Evolutionary conservation across 129 eudicot species (phyloP).

Genomic region (Chrysanthemum lavandulifolium): DNA sequence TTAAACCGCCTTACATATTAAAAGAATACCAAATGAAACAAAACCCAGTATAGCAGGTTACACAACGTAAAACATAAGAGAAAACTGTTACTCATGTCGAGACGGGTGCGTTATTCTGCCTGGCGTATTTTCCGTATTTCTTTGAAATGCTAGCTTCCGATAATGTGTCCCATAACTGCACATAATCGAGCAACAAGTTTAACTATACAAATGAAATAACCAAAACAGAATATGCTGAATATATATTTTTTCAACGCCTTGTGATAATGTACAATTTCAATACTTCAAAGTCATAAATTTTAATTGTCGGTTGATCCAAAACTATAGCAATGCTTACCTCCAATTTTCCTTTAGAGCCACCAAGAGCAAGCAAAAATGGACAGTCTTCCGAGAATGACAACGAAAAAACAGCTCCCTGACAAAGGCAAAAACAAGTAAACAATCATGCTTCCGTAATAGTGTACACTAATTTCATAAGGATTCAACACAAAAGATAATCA

Average conservation of each 20-base stretch:
- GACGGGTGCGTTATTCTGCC: slow-evolving; percentile 31
- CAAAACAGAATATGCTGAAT: background rate
- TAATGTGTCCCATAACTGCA: slow-evolving; percentile 75
- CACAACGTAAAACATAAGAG: background rate
- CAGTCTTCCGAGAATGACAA: slow-evolving; percentile 68
- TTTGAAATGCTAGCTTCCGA: slow-evolving; percentile 53
- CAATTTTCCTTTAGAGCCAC: slow-evolving; percentile 81
- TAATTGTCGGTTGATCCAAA: background rate
- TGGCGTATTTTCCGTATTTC: slow-evolving; percentile 50
- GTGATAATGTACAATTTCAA: background rate
- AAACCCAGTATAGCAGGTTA: background rate
- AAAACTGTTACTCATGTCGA: slow-evolving; percentile 22
- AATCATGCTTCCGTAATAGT: background rate
- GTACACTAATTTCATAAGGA: background rate
- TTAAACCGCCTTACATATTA: background rate
- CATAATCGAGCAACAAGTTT: background rate
- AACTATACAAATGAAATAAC: background rate
- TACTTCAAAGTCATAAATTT: background rate
- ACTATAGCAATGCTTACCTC: slow-evolving; percentile 32
- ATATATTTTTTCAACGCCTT: background rate
- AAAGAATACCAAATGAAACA: background rate
- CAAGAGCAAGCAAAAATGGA: slow-evolving; percentile 73
- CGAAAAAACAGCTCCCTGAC: slow-evolving; percentile 83
- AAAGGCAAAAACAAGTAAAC: slow-evolving; percentile 20
- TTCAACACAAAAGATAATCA: background rate